Evolutionary conservation across 2,329 filamentous ascomycete genomes (phyloP).

Genomic region (Ceratocystis lukuohia): DNA sequence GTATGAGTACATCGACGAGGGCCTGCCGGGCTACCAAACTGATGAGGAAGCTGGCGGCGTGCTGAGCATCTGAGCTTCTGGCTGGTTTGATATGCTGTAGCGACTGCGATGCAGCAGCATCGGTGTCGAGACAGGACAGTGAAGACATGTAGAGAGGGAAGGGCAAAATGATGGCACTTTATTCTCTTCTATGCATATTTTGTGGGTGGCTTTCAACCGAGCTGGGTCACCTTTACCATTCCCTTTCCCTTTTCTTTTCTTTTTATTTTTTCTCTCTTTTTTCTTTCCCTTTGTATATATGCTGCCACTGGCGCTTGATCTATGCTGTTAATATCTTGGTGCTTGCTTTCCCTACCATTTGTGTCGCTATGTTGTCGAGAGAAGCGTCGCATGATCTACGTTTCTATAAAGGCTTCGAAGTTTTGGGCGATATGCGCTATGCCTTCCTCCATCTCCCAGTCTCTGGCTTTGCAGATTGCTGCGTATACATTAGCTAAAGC

Average conservation of each 20-base stretch:
- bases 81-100: not conserved
- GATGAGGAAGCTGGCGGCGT: constrained; percentile 13
- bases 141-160: too few relatives aligned
- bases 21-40: constrained; percentile 21
- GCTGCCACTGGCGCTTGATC: not conserved
- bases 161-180: too few relatives aligned
- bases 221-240: not conserved
- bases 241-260: not conserved
- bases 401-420: constrained; percentile 55
- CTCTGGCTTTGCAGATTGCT: constrained; percentile 64
- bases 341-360: not conserved
- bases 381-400: not conserved
- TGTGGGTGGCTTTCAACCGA: not conserved
- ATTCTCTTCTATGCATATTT: too few relatives aligned
- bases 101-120: not conserved
- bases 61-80: not conserved
- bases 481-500: constrained; percentile 61
- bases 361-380: not conserved
- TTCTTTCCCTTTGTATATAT: not conserved
- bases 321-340: not conserved
- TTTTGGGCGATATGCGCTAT: constrained; percentile 55
- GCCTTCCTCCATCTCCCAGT: constrained; percentile 63
- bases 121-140: not conserved
- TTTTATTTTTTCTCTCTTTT: not conserved
- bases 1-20: constrained; percentile 20